Base-by-base conservation (phyloP, 768 basidiomycete genomes). In the Chlorophyllum brunneum region DNA sequence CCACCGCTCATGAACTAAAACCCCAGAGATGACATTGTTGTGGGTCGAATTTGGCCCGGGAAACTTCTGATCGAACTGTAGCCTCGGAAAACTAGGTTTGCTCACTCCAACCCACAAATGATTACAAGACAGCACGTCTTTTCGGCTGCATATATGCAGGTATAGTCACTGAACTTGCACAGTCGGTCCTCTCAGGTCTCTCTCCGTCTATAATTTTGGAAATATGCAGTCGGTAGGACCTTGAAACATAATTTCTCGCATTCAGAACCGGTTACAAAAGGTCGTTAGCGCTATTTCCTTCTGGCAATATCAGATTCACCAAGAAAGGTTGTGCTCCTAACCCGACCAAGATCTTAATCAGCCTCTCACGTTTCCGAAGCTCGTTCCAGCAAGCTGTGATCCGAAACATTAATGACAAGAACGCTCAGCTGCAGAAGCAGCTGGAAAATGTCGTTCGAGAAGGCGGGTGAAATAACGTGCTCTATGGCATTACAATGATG, bases 261-360 rank as follows among this genome's bases (percentile, higher is more conserved):
- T 48, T 20, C 9, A 38, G n/a, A 53, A 6, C 13, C 51, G 46
- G 55, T 45, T 36, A 27, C 5, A 26, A 41, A 33, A 23, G 40
- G 56, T 55, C 44, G 26, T 15, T 27, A 90, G 89, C 18, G 88
- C 91, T 3, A 79, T 92, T 52, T 88, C 90, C 3, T 93, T 93
- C 65, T 93, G 91, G 91, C 88, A 91, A 65, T 93, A 93, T 65
- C 91, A 93, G 61, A 79, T 85, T 45, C 87, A 89, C 56, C 91
- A 93, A 67, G 91, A 93, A 71, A 83, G 80, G 90, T 88, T 51
- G 52, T 68, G 59, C 20, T 18, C 5, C 26, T 37, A 23, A 23
- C 46, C 51, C 15, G 4, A 24, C 16, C 40, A 33, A 16, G 34
- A 48, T 48, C 15, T 54, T 45, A 52, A 24, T 31, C 50, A 27